A percentile compares a stretch with the other conserved stretches of the same genome.
These are phyloP conservation scores for Diutina catenulata DNA, from an alignment of 1,139 yeast genomes.

Conservation along the genomic window DNA sequence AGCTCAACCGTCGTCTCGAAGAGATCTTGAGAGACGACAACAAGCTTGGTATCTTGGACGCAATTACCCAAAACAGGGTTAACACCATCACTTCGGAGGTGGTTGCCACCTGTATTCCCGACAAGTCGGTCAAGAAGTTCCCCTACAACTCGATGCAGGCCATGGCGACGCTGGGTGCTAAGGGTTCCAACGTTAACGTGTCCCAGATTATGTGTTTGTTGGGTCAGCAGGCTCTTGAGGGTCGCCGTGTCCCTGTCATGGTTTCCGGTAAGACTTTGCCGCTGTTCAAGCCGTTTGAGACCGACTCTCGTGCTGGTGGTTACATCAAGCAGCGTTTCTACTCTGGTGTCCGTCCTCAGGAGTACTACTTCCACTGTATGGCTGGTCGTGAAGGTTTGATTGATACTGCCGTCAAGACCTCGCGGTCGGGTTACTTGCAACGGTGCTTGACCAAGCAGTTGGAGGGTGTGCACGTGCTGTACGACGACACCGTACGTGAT, in stretches of 20 bases:
- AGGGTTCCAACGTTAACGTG: conserved; percentile 96
- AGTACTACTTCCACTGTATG: conserved; percentile 99
- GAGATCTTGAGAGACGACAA: conserved; percentile 90
- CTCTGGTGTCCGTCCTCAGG: conserved; percentile 98
- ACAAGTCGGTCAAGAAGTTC: conserved; percentile 88
- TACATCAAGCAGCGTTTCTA: conserved; percentile 95
- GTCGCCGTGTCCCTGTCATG: conserved; percentile 99
- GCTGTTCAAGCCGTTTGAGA: conserved; percentile 91
- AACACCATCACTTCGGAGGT: conserved; percentile 87
- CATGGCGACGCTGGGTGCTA: conserved; percentile 98
- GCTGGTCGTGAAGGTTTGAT: conserved; percentile 99
- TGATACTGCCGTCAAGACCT: conserved; percentile 98
- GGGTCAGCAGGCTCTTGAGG: conserved; percentile 98
- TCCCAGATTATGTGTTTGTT: conserved; percentile 98
- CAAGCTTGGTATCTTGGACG: conserved; percentile 90
- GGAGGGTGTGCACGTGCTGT: conserved; percentile 91
- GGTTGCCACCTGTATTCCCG: conserved; percentile 90
- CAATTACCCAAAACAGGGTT: conserved; percentile 89
- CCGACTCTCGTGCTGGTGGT: conserved; percentile 98
- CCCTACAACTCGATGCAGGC: conserved; percentile 97
- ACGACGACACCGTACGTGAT: conserved; percentile 93
- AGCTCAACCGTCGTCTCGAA: conserved; percentile 77
- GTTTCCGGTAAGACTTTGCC: conserved; percentile 97
- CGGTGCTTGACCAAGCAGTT: conserved; percentile 96
- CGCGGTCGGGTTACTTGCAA: conserved; percentile 97